Evolutionary conservation across 768 basidiomycete species (phyloP).

Genomic region (Pholiota conissans): DNA sequence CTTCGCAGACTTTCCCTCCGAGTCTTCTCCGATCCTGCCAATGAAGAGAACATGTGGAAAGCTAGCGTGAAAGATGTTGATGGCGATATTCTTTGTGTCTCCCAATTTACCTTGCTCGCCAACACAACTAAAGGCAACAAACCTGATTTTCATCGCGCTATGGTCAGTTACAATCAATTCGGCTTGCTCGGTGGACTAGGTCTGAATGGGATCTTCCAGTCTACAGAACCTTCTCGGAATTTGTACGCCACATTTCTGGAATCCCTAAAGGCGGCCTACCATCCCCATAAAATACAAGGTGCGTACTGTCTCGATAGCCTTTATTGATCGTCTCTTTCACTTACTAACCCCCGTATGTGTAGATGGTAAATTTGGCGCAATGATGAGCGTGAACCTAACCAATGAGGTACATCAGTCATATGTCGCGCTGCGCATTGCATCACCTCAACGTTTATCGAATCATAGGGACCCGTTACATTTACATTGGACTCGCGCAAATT

Average conservation of each 20-base stretch:
- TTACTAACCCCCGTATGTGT: slow-evolving; percentile 3
- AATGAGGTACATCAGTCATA: slow-evolving; percentile 67
- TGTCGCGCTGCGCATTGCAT: slow-evolving; percentile 2
- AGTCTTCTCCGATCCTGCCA: slow-evolving; percentile 62
- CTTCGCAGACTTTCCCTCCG: slow-evolving; percentile 63
- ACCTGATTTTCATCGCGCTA: slow-evolving; percentile 90
- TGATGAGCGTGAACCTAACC: slow-evolving; percentile 88
- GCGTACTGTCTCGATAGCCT: slow-evolving; percentile 19
- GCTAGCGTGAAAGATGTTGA: slow-evolving; percentile 82
- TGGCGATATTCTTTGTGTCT: slow-evolving; percentile 91
- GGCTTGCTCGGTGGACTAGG: neutral
- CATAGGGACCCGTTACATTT: slow-evolving; percentile 83
- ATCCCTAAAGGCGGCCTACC: slow-evolving; percentile 64
- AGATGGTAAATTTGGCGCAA: slow-evolving; percentile 96
- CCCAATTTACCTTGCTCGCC: slow-evolving; percentile 91
- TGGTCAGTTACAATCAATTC: slow-evolving; percentile 52
- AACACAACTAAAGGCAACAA: slow-evolving; percentile 87
- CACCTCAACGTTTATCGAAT: slow-evolving; percentile 26
- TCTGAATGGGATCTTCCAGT: slow-evolving; percentile 37
- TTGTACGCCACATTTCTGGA: slow-evolving; percentile 77
- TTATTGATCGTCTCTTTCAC: neutral
- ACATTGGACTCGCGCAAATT: slow-evolving; percentile 82
- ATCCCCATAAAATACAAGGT: slow-evolving; percentile 82
- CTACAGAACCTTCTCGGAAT: slow-evolving; percentile 61
- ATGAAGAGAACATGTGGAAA: slow-evolving; percentile 78